Conservation (phyloP, 1,284 basidiomycete genomes). For the Leccinum ponderosum region DNA sequence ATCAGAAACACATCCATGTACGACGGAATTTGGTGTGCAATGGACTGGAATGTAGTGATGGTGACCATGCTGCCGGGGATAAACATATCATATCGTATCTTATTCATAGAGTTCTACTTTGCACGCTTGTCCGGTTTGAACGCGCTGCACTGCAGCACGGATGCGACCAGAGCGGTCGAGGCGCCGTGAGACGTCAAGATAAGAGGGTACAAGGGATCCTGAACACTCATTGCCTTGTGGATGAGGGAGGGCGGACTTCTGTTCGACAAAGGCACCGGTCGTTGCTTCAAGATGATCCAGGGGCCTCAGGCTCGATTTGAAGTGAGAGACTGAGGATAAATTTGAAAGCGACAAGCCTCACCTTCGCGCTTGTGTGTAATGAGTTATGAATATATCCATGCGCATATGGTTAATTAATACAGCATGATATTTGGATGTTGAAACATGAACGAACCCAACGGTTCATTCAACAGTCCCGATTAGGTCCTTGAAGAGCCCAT, state of each 20-base stretch:
- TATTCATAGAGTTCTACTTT: conserved; percentile 52
- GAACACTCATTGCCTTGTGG: conserved; percentile 62
- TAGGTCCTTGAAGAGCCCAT: too few relatives aligned
- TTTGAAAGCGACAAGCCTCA: conserved; percentile 27
- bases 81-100: neutral
- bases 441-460: too few relatives aligned
- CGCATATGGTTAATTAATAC: neutral
- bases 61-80: neutral
- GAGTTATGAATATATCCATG: conserved; percentile 2
- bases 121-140: conserved; percentile 58
- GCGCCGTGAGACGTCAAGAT: conserved; percentile 45
- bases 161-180: conserved; percentile 69
- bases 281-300: conserved; percentile 46
- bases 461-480: too few relatives aligned
- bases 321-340: conserved; percentile 23
- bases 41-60: neutral
- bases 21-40: neutral
- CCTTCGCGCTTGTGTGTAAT: conserved; percentile 72
- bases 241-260: conserved; percentile 63
- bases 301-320: conserved; percentile 56
- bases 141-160: conserved; percentile 54
- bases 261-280: conserved; percentile 63
- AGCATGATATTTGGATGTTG: too few relatives aligned
- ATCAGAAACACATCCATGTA: neutral
- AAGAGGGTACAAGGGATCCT: neutral